Evolutionary conservation across 225 moss, liverwort and hornwort species (phyloP).

Genomic region (Physcomitrellopsis africana): DNA sequence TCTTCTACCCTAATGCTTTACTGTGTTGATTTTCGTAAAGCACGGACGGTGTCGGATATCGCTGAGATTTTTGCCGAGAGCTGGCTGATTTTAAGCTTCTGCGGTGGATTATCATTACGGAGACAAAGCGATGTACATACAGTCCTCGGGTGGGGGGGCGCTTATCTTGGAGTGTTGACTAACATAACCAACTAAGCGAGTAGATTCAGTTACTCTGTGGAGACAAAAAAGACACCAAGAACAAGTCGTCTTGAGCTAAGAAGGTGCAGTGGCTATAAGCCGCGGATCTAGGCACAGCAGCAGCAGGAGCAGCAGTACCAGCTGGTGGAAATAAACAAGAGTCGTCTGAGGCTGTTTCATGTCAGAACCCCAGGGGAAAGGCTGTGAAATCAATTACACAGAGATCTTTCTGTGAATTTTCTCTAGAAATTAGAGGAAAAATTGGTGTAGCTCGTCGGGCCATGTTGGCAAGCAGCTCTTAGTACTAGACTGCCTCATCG

Average conservation of each 20-base stretch:
- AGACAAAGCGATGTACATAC: neutral
- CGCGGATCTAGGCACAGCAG: neutral
- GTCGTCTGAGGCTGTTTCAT: constrained; percentile 25
- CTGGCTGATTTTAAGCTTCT: neutral
- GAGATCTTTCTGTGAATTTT: constrained; percentile 16
- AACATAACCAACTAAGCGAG: neutral
- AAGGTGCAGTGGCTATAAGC: neutral
- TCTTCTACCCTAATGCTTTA: neutral
- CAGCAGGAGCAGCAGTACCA: neutral
- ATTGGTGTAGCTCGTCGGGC: neutral
- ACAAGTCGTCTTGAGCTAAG: neutral
- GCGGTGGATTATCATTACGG: neutral
- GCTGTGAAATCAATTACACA: constrained; percentile 26
- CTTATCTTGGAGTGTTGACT: neutral
- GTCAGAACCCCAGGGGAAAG: constrained; percentile 29
- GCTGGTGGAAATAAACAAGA: constrained; percentile 24
- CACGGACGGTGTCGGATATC: neutral
- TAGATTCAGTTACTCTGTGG: no score
- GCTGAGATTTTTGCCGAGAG: neutral
- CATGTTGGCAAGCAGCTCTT: constrained; percentile 20
- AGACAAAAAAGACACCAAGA: no score
- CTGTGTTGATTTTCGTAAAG: neutral
- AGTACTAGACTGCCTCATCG: constrained; percentile 15
- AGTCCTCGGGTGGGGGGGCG: no score
- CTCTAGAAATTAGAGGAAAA: neutral